Conservation (phyloP, 2,329 filamentous ascomycete species). For the Aspergillus sp. region DNA sequence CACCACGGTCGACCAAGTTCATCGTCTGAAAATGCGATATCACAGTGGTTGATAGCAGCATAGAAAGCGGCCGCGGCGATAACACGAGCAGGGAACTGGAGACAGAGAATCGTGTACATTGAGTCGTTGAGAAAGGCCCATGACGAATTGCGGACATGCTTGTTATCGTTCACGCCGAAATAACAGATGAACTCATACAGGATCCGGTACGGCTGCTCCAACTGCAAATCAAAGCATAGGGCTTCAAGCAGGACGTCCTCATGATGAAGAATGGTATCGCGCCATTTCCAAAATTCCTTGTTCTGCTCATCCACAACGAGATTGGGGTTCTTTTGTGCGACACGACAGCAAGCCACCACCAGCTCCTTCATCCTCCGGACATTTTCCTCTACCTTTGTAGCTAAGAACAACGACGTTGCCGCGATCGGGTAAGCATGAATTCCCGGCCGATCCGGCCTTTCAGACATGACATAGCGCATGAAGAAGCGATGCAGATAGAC, state of each 20-base stretch:
- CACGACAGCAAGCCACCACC: slow-evolving; percentile 88
- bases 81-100: slow-evolving; percentile 75
- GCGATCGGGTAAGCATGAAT: slow-evolving; percentile 93
- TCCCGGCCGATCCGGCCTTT: slow-evolving; percentile 65
- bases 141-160: slow-evolving; percentile 76
- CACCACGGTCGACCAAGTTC: slow-evolving; percentile 81
- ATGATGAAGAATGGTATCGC: slow-evolving; percentile 86
- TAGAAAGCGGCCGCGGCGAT: slow-evolving; percentile 86
- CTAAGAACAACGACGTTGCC: slow-evolving; percentile 86
- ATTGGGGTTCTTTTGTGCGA: slow-evolving; percentile 90
- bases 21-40: slow-evolving; percentile 72
- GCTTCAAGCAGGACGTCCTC: slow-evolving; percentile 91
- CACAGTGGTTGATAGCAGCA: slow-evolving; percentile 75
- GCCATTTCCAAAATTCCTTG: slow-evolving; percentile 98
- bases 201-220: slow-evolving; percentile 83
- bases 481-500: slow-evolving; percentile 96
- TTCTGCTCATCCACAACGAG: slow-evolving; percentile 93
- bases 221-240: slow-evolving; percentile 88
- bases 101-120: slow-evolving; percentile 77
- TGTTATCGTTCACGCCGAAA: slow-evolving; percentile 74
- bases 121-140: slow-evolving; percentile 96
- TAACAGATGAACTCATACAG: slow-evolving; percentile 78
- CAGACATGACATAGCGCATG: slow-evolving; percentile 82
- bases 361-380: slow-evolving; percentile 94
- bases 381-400: slow-evolving; percentile 96